These are phyloP conservation scores for Sporothrix pseudoabietina DNA, from an alignment of 2,329 filamentous ascomycete species.

Conservation along the genomic window DNA sequence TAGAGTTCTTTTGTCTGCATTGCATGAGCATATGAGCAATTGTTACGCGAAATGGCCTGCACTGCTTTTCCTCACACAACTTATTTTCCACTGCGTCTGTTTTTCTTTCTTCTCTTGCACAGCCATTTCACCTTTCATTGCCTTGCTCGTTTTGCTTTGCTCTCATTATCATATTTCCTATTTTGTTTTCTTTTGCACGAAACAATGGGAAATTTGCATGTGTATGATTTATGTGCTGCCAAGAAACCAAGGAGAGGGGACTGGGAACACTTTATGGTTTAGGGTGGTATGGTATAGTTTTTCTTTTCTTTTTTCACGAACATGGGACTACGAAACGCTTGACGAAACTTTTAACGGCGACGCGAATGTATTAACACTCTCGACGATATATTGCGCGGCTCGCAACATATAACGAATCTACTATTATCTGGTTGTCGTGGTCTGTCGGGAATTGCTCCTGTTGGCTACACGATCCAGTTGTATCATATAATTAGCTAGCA, in stretches of 20 bases:
- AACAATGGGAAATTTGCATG: slow-evolving; percentile 21
- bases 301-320: not conserved
- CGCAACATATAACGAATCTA: slow-evolving; percentile 26
- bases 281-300: slow-evolving; percentile 5
- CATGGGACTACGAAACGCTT: slow-evolving; percentile 15
- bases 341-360: slow-evolving; percentile 30
- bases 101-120: not conserved
- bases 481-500: slow-evolving; percentile 23
- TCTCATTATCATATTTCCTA: not conserved
- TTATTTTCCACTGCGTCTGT: not conserved
- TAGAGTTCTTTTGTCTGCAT: not conserved
- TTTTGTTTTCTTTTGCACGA: slow-evolving; percentile 2
- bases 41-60: slow-evolving; percentile 11
- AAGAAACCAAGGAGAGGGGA: no score
- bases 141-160: not conserved
- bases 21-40: slow-evolving; percentile 14
- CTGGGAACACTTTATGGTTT: not conserved
- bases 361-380: slow-evolving; percentile 29
- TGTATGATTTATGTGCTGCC: slow-evolving; percentile 13
- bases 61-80: not conserved
- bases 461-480: not conserved
- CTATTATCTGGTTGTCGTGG: not conserved
- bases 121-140: slow-evolving; percentile 19
- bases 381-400: slow-evolving; percentile 31
- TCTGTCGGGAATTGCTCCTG: not conserved